Evolutionary conservation across 805 yeast species (phyloP), one percentile per base, ranked within the genome.

Genomic region (Clavispora vitiphila): DNA sequence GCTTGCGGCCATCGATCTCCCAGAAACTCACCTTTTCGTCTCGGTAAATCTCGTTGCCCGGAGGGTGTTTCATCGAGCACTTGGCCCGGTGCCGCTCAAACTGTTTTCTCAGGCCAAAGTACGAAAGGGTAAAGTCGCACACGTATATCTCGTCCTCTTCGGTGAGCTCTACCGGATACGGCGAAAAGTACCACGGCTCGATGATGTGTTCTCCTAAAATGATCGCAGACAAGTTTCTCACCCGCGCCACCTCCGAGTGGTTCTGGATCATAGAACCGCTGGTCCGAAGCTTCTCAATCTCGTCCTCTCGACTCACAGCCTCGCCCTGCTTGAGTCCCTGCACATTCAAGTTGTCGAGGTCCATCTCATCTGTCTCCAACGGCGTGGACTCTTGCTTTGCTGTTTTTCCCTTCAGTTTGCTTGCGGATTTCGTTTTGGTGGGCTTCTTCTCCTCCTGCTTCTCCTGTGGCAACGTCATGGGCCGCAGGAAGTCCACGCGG

Each of bases 161-260:
- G 0, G 97, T 88, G 42, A 89, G 74, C 59, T 93, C 99, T 12
- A 88, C 74, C 0, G 99, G 99, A 61, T 93, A 93, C 1, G 99
- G 98, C 1, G 96, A 86, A 57, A 93, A 93, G 64, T 93, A 93
- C 99, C 99, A 93, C 2, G 99, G 99, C 61, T 93, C 99, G 40
- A 93, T 88, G 52, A 86, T 85, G 61, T 81, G 88, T 48, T 83
- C 84, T 1, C 99, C 99, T 65, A 93, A 79, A 3, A 87, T 83
- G 5, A 93, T 78, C 41, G 78, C 75, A 36, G 77, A 72, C 48
- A 93, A 72, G 58, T 93, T 93, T 51, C 98, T 76, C 36, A 93
- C 96, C 42, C 93, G 74, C 0, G 98, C 89, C 19, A 91, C 86
- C 57, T 91, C 98, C 47, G 83, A 83, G 45, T 76, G 73, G 53